Percentiles rank a stretch among this genome's conserved stretches.
These are phyloP conservation scores for Talaromyces sp. DNA, from an alignment of 2,329 filamentous ascomycete genomes.

Conservation along the genomic window DNA sequence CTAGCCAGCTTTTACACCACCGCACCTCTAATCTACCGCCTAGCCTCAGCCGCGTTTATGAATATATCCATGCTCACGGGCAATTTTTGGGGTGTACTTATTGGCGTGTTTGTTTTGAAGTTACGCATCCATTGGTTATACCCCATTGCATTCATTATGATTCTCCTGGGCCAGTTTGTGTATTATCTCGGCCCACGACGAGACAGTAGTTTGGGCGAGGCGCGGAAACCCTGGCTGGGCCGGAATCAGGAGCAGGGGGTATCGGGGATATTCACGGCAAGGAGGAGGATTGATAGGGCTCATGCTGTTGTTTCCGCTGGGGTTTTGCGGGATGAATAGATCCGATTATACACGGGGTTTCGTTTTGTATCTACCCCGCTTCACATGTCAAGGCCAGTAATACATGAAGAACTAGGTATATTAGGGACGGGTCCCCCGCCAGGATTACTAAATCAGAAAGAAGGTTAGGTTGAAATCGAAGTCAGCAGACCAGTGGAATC, in stretches of 20 bases:
- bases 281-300: constrained; percentile 56
- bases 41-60: constrained; percentile 89
- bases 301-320: neutral
- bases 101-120: constrained; percentile 82
- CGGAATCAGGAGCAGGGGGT: constrained; percentile 77
- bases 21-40: constrained; percentile 80
- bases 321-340: neutral
- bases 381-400: neutral
- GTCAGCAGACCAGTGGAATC: too few relatives aligned
- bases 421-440: too few relatives aligned
- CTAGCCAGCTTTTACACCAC: constrained; percentile 81
- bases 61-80: constrained; percentile 90
- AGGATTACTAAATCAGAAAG: too few relatives aligned
- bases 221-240: constrained; percentile 92
- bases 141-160: constrained; percentile 89
- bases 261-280: constrained; percentile 77
- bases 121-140: constrained; percentile 82
- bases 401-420: neutral
- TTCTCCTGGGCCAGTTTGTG: constrained; percentile 75
- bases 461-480: too few relatives aligned
- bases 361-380: neutral
- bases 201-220: constrained; percentile 72
- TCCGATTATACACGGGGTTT: neutral
- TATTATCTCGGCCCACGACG: constrained; percentile 69
- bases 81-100: constrained; percentile 96